Conservation (phyloP, 805 yeast species). For the Saccharomycopsis fodiens region DNA sequence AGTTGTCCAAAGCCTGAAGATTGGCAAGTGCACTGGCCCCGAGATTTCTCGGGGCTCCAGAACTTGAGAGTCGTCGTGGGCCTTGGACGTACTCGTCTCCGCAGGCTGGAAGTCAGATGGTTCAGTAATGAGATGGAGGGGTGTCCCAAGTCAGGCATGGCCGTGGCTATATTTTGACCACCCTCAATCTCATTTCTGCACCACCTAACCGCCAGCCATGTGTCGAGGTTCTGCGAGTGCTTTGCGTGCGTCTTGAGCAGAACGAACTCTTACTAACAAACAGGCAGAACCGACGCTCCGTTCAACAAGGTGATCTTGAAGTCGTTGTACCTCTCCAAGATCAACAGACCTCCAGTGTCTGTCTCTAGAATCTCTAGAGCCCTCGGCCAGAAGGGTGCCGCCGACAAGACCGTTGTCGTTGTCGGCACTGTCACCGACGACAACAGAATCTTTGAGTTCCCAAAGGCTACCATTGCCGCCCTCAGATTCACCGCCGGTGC, state of each 20-base stretch:
- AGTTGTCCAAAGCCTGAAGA: too few relatives aligned
- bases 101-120: too few relatives aligned
- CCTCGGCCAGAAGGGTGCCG: constrained; percentile 74
- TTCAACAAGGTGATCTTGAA: constrained; percentile 97
- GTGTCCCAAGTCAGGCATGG: too few relatives aligned
- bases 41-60: too few relatives aligned
- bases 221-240: constrained; percentile 33
- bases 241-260: constrained; percentile 45
- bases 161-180: too few relatives aligned
- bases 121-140: too few relatives aligned
- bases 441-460: constrained; percentile 86
- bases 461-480: constrained; percentile 98
- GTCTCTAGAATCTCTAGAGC: constrained; percentile 85
- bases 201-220: too few relatives aligned
- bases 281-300: constrained; percentile 97
- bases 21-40: too few relatives aligned
- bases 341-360: constrained; percentile 99
- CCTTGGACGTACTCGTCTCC: too few relatives aligned
- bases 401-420: constrained; percentile 90
- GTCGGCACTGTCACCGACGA: constrained; percentile 99
- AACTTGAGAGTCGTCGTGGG: too few relatives aligned
- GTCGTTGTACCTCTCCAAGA: constrained; percentile 94
- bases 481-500: constrained; percentile 99
- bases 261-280: constrained; percentile 34
- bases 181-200: too few relatives aligned